Conservation (phyloP, 2,329 filamentous ascomycete species). For the Trichophyton benhamiae region DNA sequence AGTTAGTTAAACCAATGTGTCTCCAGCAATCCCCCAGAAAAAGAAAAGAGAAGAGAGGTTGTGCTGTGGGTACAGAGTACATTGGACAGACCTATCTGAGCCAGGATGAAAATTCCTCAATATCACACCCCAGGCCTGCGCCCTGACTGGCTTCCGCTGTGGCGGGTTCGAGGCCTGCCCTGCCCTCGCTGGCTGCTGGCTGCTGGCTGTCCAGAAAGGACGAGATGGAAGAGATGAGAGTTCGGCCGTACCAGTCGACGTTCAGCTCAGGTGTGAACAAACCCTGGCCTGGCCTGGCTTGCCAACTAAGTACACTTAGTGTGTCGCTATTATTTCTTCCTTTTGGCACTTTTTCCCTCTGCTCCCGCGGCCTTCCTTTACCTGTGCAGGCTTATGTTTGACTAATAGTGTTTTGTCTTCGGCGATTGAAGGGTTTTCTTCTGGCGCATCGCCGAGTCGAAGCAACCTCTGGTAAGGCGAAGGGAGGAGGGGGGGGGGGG, state of each 20-base stretch:
- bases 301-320: neutral
- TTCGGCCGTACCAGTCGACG: neutral
- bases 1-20: neutral
- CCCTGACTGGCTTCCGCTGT: conserved; percentile 11
- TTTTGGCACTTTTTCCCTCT: neutral
- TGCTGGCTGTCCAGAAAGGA: neutral
- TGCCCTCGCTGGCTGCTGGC: too few relatives aligned
- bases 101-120: conserved; percentile 3
- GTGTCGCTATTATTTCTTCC: neutral
- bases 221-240: neutral
- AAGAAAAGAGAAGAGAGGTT: neutral
- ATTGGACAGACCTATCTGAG: neutral
- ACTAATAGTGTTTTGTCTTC: neutral
- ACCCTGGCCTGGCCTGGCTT: neutral
- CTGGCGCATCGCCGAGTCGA: neutral
- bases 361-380: neutral
- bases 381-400: neutral
- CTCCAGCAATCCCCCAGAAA: neutral
- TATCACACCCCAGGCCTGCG: neutral
- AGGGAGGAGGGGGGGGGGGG: too few relatives aligned
- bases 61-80: neutral
- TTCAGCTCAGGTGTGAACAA: neutral
- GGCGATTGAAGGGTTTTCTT: neutral
- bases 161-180: conserved; percentile 7
- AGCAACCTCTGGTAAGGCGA: neutral